phyloP scores from a whole-genome alignment of 2,329 filamentous ascomycete genomes.

The Xylaria sp. region DNA sequence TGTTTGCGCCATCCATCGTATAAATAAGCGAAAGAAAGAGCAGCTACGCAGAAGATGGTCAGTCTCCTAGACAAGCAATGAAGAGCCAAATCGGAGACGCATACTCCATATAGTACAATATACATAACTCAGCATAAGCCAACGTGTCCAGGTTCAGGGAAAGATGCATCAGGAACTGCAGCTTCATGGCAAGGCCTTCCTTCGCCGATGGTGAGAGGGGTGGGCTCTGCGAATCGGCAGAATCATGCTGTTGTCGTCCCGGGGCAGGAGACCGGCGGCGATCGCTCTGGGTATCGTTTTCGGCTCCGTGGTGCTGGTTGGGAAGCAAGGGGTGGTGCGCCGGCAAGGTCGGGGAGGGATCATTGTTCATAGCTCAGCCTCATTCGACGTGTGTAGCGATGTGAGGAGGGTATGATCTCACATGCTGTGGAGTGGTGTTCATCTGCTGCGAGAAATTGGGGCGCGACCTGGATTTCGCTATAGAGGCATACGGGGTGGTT shows the following conservation, averaged over 20 bases:
- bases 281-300: constrained; percentile 32
- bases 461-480: constrained; percentile 14
- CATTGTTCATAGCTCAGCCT: constrained; percentile 59
- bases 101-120: constrained; percentile 77
- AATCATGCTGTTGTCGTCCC: constrained; percentile 35
- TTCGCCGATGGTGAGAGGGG: constrained; percentile 48
- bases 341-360: constrained; percentile 56
- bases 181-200: constrained; percentile 62
- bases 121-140: constrained; percentile 71
- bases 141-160: constrained; percentile 70
- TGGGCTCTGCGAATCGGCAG: constrained; percentile 38
- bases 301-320: constrained; percentile 40
- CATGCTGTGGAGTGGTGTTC: constrained; percentile 47
- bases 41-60: constrained; percentile 57
- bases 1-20: constrained; percentile 69
- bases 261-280: constrained; percentile 24
- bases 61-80: constrained; percentile 18
- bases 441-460: constrained; percentile 31
- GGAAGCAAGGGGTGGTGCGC: constrained; percentile 48
- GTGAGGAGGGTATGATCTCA: constrained; percentile 45
- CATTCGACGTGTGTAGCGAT: constrained; percentile 51
- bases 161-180: constrained; percentile 69
- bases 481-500: neutral
- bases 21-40: constrained; percentile 70
- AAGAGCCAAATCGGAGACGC: constrained; percentile 40